Conservation (phyloP, 139 green algal species). For the Medakamo hakoo region DNA sequence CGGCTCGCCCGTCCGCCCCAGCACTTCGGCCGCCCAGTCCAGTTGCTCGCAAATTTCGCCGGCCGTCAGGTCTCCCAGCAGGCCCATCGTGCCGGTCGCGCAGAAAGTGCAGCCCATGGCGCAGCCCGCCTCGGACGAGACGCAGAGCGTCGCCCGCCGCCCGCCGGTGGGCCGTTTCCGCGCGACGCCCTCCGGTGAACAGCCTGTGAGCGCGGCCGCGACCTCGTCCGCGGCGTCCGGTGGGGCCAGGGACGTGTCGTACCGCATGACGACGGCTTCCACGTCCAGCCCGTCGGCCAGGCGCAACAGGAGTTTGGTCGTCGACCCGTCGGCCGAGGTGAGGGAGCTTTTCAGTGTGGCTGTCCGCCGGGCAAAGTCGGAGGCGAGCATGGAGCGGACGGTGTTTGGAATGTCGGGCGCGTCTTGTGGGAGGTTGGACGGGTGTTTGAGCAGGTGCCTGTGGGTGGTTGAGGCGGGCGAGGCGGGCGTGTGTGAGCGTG, state of each 20-base stretch:
- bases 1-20: not conserved
- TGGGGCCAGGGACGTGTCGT: conserved; percentile 33
- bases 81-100: conserved; percentile 64
- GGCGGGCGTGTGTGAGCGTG: not conserved
- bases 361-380: conserved; percentile 36
- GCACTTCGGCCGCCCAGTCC: conserved; percentile 47
- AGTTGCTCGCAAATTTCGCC: conserved; percentile 96
- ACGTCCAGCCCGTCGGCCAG: conserved; percentile 83
- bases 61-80: conserved; percentile 68
- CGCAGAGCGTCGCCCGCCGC: conserved; percentile 61
- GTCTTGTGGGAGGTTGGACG: conserved; percentile 27
- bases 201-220: not conserved
- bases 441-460: conserved; percentile 45
- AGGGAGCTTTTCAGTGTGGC: conserved; percentile 27
- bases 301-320: conserved; percentile 72
- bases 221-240: not conserved
- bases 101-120: conserved; percentile 96
- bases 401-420: conserved; percentile 55
- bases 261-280: conserved; percentile 81
- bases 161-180: conserved; percentile 4
- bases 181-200: not conserved
- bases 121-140: conserved; percentile 69
- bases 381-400: conserved; percentile 27
- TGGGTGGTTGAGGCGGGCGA: not conserved
- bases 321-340: conserved; percentile 42